These are phyloP conservation scores for Quercus cerris DNA, from an alignment of 306 rosid genomes.

Conservation along the genomic window DNA sequence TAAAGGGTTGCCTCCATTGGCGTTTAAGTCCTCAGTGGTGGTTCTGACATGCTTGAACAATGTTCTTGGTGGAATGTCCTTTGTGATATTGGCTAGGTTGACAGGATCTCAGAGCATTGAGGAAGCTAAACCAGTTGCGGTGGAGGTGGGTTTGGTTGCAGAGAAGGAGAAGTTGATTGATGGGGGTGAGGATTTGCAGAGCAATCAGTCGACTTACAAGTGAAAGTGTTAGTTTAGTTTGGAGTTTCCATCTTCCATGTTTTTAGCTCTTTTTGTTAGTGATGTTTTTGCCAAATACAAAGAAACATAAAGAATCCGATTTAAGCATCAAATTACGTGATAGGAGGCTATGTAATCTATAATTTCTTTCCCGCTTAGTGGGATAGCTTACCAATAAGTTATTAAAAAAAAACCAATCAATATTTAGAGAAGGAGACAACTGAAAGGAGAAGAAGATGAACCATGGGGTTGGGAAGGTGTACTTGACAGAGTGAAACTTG, in stretches of 20 bases:
- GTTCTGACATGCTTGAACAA: slow-evolving; percentile 74
- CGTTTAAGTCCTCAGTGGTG: slow-evolving; percentile 78
- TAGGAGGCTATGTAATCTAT: no score
- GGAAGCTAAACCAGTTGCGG: slow-evolving; percentile 17
- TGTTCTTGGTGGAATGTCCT: slow-evolving; percentile 82
- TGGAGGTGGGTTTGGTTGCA: slow-evolving; percentile 27
- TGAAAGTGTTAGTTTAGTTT: slow-evolving; percentile 27
- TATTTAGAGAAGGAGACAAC: no score
- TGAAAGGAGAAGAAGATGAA: no score
- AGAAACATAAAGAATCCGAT: no score
- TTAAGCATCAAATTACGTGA: no score
- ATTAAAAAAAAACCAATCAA: no score
- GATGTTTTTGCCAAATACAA: not conserved
- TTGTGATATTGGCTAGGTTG: slow-evolving; percentile 75
- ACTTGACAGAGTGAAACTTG: no score
- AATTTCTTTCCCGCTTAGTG: no score
- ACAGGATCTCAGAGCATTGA: slow-evolving; percentile 76
- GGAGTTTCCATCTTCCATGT: not conserved
- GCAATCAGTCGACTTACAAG: slow-evolving; percentile 57
- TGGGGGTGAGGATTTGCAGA: slow-evolving; percentile 36
- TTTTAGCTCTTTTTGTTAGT: slow-evolving; percentile 3
- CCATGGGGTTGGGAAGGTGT: no score
- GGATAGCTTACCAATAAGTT: no score
- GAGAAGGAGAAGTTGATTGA: slow-evolving; percentile 53
- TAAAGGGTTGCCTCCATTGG: slow-evolving; percentile 60